Evolutionary conservation across 768 basidiomycete genomes (phyloP).

Genomic region (Rubroboletus pulcherrimus): DNA sequence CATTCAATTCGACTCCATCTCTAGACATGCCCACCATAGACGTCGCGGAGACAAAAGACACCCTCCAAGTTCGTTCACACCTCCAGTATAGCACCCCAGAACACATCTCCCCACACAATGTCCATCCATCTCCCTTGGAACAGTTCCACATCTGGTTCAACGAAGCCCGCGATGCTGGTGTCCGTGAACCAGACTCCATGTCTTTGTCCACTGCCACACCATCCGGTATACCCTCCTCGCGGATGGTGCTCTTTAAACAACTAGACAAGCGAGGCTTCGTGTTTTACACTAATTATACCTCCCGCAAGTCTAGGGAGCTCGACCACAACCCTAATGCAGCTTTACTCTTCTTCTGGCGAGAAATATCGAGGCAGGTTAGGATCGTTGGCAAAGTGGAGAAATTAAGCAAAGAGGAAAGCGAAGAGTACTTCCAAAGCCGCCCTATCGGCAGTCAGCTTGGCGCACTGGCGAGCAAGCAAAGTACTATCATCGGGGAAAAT

Average conservation of each 20-base stretch:
- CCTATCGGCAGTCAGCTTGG: constrained; percentile 84
- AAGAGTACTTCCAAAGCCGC: constrained; percentile 77
- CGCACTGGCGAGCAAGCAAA: constrained; percentile 93
- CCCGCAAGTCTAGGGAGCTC: constrained; percentile 86
- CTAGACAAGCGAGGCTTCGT: constrained; percentile 88
- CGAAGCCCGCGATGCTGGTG: constrained; percentile 51
- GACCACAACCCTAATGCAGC: constrained; percentile 73
- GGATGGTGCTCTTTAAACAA: constrained; percentile 89
- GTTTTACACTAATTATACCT: constrained; percentile 96
- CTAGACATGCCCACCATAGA: constrained; percentile 20
- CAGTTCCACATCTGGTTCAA: constrained; percentile 91
- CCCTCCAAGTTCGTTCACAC: constrained; percentile 68
- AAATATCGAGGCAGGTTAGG: constrained; percentile 75
- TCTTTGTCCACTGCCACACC: constrained; percentile 69
- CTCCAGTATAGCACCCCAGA: constrained; percentile 73
- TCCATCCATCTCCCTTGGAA: constrained; percentile 65
- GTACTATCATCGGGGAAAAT: constrained; percentile 68
- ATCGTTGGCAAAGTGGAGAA: constrained; percentile 85
- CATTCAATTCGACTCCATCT: not conserved
- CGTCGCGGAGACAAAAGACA: constrained; percentile 47
- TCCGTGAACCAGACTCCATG: constrained; percentile 90
- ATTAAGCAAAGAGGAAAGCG: constrained; percentile 65
- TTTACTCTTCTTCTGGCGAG: constrained; percentile 89
- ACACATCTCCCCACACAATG: constrained; percentile 56
- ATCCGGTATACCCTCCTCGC: constrained; percentile 76